Base-by-base conservation (phyloP, 208 protist genomes). In the Acanthamoeba lugdunensis region DNA sequence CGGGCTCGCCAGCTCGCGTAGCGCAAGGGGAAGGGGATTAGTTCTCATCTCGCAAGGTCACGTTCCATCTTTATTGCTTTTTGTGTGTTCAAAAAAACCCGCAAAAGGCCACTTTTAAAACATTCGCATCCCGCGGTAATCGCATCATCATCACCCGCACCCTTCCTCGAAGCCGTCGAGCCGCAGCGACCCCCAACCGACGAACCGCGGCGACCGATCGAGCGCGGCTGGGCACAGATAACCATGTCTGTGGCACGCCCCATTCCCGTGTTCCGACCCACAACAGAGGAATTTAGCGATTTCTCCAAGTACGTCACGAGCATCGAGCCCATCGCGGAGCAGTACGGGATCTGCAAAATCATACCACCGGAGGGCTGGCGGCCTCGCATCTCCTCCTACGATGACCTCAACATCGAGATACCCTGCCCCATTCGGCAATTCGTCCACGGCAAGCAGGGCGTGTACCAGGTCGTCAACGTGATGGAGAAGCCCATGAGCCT, bases 391-490 rank as follows among this genome's bases (percentile, higher is more conserved):
- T 92, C 75, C 21, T 48, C 58, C 56, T 67, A 93, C 63, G 61
- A 92, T 14, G 69, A 88, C n/a, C 14, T 85, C 8, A n/a, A 93
- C n/a, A 75, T 95, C 21, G 71, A 71, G 45, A 95, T 95, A 3
- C 94, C 94, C 56, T 93, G 54, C 6, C 94, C 94, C 91, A 94
- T 94, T 54, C 69, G 69, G 37, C 91, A 94, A 56, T 65, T 54
- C 54, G 52, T 94, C 6, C 37, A 84, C 56, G 91, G 91, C 11
- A 69, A 67, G 56, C 58, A 85, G 52, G 91, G 91, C 4, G 91
- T 94, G 37, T 94, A 79, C 52, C 91, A 94, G n/a, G 77, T 94
- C 7, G 56, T 88, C n/a, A 94, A 94, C 63, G 91, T 94, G 79
- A 88, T 88, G 91, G 91, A 88, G 41, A 84, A 94, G 54, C 48